Conservation (phyloP, 1,284 basidiomycete genomes). For the Cutaneotrichosporon curvatum region DNA sequence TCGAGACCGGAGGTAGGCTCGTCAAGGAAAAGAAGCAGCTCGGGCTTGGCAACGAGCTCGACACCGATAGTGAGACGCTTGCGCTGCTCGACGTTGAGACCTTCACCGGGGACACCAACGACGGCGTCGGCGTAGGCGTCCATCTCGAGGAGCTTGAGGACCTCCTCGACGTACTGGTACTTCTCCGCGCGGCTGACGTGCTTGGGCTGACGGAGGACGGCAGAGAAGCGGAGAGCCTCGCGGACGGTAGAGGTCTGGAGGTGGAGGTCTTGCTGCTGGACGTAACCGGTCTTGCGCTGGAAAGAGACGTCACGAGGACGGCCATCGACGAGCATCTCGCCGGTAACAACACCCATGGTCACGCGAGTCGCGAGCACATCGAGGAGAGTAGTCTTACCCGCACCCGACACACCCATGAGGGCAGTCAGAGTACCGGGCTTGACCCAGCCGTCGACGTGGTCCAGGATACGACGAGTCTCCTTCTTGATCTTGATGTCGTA, state of each 20-base stretch:
- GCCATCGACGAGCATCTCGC: conserved; percentile 72
- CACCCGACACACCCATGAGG: conserved; percentile 61
- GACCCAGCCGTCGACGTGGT: conserved; percentile 76
- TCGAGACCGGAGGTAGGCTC: conserved; percentile 42
- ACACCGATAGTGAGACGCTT: conserved; percentile 58
- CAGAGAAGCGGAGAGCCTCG: conserved; percentile 76
- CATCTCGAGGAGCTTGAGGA: conserved; percentile 24
- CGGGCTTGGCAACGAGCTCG: conserved; percentile 51
- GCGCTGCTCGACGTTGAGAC: conserved; percentile 42
- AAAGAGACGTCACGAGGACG: conserved; percentile 64
- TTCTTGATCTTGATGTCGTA: conserved; percentile 59
- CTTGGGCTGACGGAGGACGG: conserved; percentile 68
- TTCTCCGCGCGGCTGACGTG: conserved; percentile 49
- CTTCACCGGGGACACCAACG: conserved; percentile 46
- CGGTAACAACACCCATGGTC: conserved; percentile 70
- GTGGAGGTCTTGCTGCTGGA: conserved; percentile 74
- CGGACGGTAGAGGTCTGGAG: conserved; percentile 64
- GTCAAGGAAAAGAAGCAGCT: conserved; percentile 45
- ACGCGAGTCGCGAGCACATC: conserved; percentile 76
- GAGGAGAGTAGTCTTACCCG: conserved; percentile 68
- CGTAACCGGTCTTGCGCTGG: conserved; percentile 56
- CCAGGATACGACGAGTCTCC: conserved; percentile 58
- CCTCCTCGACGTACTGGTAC: conserved; percentile 49
- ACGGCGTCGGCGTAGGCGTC: conserved; percentile 21
- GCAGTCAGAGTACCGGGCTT: conserved; percentile 71